Evolutionary conservation across 2,329 filamentous ascomycete species (phyloP), one percentile per base, ranked within the genome.

Genomic region (Ustilaginoidea virens): DNA sequence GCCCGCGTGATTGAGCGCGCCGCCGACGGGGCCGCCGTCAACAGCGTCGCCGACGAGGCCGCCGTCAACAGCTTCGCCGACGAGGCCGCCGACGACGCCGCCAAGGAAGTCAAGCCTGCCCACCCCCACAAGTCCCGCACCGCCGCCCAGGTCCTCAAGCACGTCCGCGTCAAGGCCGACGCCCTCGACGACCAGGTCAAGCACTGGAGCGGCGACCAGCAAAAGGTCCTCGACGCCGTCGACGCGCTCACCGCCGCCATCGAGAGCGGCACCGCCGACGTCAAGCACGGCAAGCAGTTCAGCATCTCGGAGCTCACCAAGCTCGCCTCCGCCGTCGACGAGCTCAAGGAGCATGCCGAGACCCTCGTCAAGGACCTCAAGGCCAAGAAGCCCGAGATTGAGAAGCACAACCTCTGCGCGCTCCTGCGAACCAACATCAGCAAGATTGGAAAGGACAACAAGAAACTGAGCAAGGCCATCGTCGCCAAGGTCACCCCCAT

Each of bases 271-370:
- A 16, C n/a, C 7, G 7, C 10, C 5, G 16, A 9, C 1, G 26
- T 33, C 5, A 5, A 24, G 4, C 13, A 5, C 9, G 27, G 31
- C 13, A 5, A 25, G 9, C 2, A 6, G 4, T n/a, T 36, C 7
- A 16, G 12, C 2, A 10, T 34, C 4, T 1, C 8, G 9, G 34
- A 36, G 4, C n/a, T 28, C 7, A 4, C 29, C 3, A 6, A 21
- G 16, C 23, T 36, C 7, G 7, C 31, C 17, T 5, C 5, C 6
- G 27, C 35, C 2, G 27, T 34, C 13, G 4, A 16, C 3, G 22
- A 18, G 4, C 28, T 37, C 24, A 31, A 31, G 13, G 13, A n/a
- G 12, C 27, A 31, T 13, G 28, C 30, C 1, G 20, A 30, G 16
- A 28, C 18, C 2, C 25, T 36, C 14, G 23, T 27, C 11, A 19